A percentile compares a stretch with the other conserved stretches of the same genome.
These are phyloP conservation scores for Dactylis glomerata DNA, from an alignment of 176 grass and related monocot species.

Conservation along the genomic window DNA sequence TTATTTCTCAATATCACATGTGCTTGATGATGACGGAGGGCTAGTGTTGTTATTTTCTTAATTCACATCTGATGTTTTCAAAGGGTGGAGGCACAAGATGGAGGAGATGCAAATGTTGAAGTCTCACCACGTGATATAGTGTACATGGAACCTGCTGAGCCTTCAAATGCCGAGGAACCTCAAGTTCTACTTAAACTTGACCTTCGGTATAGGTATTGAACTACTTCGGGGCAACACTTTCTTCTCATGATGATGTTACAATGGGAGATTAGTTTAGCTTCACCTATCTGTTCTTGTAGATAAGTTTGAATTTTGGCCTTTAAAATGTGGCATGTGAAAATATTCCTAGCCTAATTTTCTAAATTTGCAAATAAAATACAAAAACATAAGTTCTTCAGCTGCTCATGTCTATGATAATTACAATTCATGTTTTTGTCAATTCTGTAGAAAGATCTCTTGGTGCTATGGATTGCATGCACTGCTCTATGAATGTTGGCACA, in stretches of 20 bases:
- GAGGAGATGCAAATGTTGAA: conserved; percentile 82
- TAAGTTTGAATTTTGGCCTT: neutral
- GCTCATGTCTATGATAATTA: neutral
- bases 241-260: neutral
- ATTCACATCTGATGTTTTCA: conserved; percentile 15
- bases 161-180: conserved; percentile 56
- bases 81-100: conserved; percentile 91
- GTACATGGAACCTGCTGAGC: conserved; percentile 65
- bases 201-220: conserved; percentile 74
- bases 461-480: conserved; percentile 65
- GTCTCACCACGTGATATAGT: conserved; percentile 75
- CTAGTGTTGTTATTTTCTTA: conserved; percentile 12
- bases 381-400: conserved; percentile 2
- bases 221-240: neutral
- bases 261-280: conserved; percentile 9
- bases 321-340: neutral
- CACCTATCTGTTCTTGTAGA: neutral
- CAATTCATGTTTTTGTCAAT: conserved; percentile 11
- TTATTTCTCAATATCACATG: neutral
- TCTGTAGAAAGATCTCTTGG: conserved; percentile 64
- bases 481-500: conserved; percentile 85
- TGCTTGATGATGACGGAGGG: neutral
- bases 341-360: neutral
- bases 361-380: neutral
- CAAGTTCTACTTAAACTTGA: conserved; percentile 76